phyloP scores from a whole-genome alignment of 257 asterid species.

The Nicotiana noctiflora region DNA sequence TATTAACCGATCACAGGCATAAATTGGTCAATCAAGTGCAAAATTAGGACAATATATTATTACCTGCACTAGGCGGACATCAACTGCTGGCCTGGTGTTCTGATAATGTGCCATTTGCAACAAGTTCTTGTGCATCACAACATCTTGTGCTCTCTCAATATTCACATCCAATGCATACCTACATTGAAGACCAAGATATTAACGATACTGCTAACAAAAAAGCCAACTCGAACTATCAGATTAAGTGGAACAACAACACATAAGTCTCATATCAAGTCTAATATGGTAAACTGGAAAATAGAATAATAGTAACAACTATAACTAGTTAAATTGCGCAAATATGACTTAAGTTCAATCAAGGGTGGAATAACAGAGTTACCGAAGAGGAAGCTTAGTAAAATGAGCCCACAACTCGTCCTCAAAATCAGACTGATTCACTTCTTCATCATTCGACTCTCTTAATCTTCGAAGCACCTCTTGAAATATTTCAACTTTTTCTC shows the following conservation, averaged over 20 bases:
- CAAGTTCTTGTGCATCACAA: constrained; percentile 75
- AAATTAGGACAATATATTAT: constrained; percentile 1
- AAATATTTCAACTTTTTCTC: constrained; percentile 67
- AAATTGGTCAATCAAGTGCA: not conserved
- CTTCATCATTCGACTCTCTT: constrained; percentile 47
- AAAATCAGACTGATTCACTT: constrained; percentile 50
- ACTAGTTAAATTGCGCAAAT: not conserved
- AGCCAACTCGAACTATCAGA: too few relatives aligned
- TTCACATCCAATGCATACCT: constrained; percentile 85
- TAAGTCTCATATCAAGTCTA: too few relatives aligned
- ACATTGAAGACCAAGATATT: not conserved
- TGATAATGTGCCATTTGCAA: constrained; percentile 69
- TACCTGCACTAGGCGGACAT: constrained; percentile 87
- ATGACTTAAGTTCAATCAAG: too few relatives aligned
- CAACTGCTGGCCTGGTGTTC: constrained; percentile 67
- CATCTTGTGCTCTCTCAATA: constrained; percentile 79
- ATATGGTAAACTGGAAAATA: too few relatives aligned
- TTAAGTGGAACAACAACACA: too few relatives aligned
- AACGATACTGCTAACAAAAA: not conserved
- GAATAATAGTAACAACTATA: too few relatives aligned
- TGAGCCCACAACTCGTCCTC: constrained; percentile 89
- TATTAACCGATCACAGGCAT: not conserved
- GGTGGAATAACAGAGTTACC: constrained; percentile 25
- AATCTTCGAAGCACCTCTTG: constrained; percentile 56
- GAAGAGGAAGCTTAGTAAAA: constrained; percentile 56